Evolutionary conservation across 805 yeast species (phyloP).

Genomic region (Ogataea nonfermentans): DNA sequence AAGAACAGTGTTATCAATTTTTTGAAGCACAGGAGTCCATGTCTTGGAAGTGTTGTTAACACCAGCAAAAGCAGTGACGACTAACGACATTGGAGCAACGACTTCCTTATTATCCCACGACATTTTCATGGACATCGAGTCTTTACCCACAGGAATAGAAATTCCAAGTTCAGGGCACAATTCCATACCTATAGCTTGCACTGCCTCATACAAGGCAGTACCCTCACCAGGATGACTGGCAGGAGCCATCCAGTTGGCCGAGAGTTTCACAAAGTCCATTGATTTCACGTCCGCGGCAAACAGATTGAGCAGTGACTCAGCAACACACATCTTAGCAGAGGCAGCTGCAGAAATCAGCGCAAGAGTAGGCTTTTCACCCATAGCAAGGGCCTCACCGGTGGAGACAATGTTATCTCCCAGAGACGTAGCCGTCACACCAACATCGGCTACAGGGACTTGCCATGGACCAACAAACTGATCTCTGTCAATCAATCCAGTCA

Average conservation of each 20-base stretch:
- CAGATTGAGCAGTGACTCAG: slow-evolving; percentile 86
- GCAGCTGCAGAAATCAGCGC: slow-evolving; percentile 88
- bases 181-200: slow-evolving; percentile 91
- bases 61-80: slow-evolving; percentile 88
- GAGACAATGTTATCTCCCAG: slow-evolving; percentile 65
- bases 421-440: slow-evolving; percentile 92
- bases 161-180: slow-evolving; percentile 91
- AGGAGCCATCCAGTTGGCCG: slow-evolving; percentile 99
- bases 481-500: slow-evolving; percentile 93
- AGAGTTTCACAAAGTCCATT: slow-evolving; percentile 72
- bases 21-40: slow-evolving; percentile 87
- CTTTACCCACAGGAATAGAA: slow-evolving; percentile 97
- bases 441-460: slow-evolving; percentile 99
- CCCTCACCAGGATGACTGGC: slow-evolving; percentile 96
- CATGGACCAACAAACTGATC: slow-evolving; percentile 99
- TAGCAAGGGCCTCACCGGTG: slow-evolving; percentile 96
- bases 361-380: slow-evolving; percentile 93
- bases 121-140: slow-evolving; percentile 99
- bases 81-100: slow-evolving; percentile 90
- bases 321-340: slow-evolving; percentile 92
- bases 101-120: slow-evolving; percentile 92
- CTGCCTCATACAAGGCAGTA: slow-evolving; percentile 91
- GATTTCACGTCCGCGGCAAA: slow-evolving; percentile 85
- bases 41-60: slow-evolving; percentile 82
- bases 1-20: slow-evolving; percentile 50